Base-by-base conservation (phyloP, 1,139 yeast species). In the Yamadazyma dendronema region DNA sequence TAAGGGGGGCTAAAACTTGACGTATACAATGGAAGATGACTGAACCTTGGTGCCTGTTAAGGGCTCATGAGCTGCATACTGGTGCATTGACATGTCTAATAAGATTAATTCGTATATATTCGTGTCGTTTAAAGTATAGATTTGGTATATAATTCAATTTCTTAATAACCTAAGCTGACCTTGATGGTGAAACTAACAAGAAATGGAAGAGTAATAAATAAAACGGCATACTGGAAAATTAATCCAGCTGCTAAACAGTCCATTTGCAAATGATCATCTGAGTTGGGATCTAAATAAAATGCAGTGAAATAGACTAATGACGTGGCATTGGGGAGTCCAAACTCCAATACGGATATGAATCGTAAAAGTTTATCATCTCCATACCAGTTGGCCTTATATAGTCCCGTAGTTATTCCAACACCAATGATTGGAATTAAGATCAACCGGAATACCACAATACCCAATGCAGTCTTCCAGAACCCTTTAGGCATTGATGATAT, bases 251-350 rank as follows among this genome's bases (percentile, higher is more conserved):
- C 94, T 43, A 89, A 66, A 54, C 90, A 83, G 51, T 89, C 95
- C 83, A 89, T 80, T 58, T 87, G 95, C 9, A 79, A 52, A 52
- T 82, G 84, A 19, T 76, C 78, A 1, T 68, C 78, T 7, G 76
- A 65, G 33, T 67, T 69, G 1, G 84, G 79, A 31, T 83, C 84
- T 2, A 92, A 81, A 57, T 81, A 86, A 54, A 86, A 81, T 4
- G 95, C 92, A 3, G 96, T 87, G 45, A 89, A 69, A 55, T 87
- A 89, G 15, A 89, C 81, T 50, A 87, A 76, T 1, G 89, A 76
- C 0, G 97, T 89, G 0, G 96, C 95, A 43, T 85, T 82, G 0
- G 97, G 97, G 41, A 87, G 72, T 0, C 94, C 89, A 56, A 81
- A 84, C 15, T 84, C 80, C 33, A 89, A 69, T 14, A 84, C 84